Evolutionary conservation across 495 filamentous ascomycete species (phyloP).

Genomic region (Penicillium cosmopolitanum): DNA sequence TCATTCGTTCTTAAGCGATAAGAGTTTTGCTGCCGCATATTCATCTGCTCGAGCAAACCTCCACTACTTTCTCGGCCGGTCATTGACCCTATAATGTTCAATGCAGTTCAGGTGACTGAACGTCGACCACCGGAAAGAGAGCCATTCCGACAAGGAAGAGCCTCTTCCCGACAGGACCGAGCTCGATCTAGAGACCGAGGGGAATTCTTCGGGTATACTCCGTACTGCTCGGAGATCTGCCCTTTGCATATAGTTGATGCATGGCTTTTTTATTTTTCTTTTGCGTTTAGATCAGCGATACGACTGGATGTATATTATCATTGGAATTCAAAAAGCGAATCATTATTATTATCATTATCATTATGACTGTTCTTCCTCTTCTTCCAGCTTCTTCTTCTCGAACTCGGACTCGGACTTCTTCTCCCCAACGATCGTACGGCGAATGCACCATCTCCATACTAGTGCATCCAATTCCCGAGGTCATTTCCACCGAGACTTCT

Average conservation of each 20-base stretch:
- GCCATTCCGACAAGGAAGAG: background rate
- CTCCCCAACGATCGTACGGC: background rate
- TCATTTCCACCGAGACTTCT: background rate
- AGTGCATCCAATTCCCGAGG: background rate
- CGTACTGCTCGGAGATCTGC: background rate
- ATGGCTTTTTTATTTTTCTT: constrained; percentile 8
- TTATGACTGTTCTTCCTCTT: background rate
- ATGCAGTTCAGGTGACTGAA: background rate
- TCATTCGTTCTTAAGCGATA: background rate
- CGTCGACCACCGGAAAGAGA: constrained; percentile 1
- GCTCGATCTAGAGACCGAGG: background rate
- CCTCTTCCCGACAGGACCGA: constrained; percentile 4
- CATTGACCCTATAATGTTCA: background rate
- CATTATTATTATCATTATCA: background rate
- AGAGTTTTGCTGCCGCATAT: background rate
- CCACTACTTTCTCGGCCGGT: background rate
- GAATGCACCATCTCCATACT: background rate
- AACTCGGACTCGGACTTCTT: no score
- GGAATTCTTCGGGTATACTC: background rate
- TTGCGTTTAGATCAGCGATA: constrained; percentile 10
- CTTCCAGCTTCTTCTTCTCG: background rate
- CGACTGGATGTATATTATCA: constrained; percentile 22
- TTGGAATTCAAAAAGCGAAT: constrained; percentile 7
- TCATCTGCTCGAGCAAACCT: background rate
- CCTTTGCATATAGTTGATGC: constrained; percentile 1